Base-by-base conservation (phyloP, 1,284 basidiomycete genomes). In the Xerocomus amazonicus region DNA sequence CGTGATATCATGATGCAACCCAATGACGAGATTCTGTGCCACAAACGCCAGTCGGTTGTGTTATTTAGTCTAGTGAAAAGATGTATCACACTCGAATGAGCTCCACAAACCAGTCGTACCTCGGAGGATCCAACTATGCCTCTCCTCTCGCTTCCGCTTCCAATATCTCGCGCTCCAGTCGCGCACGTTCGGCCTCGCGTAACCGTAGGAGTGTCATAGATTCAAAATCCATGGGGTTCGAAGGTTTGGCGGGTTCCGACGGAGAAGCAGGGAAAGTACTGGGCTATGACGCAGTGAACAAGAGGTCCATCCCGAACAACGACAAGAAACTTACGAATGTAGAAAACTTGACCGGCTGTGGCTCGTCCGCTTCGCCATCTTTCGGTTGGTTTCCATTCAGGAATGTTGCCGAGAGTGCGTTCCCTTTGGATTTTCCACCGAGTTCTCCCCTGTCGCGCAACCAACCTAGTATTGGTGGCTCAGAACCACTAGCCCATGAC, bases 201-300 rank as follows among this genome's bases (percentile, higher is more conserved):
- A 93, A 77, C 6, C 87, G 79, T 74, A 93, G 80, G 36, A 94
- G 73, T 2, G 90, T 92, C 47, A 91, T 67, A 13, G 86, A 84
- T 68, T 93, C 91, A 50, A 84, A 92, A 59, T 92, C 87, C 47
- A 70, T 39, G 9, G 66, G 58, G 7, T 60, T 61, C 5, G 56
- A 48, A 1, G 68, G 42, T 39, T 62, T 52, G n/a, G 56, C 52
- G 16, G 64, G 57, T 19, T 70, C 56, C 8, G 61, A 53, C 0
- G 66, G 33, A 43, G 59, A 38, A 8, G 45, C 4, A 34, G 54
- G 56, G 23, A 65, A 61, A 13, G 53, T 55, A 48, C 55, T 31
- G 52, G 54, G 52, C 56, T 61, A 37, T 68, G 51, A 27, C 51
- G 33, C 9, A 49, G 40, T 33, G 9, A 53, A 48, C 35, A 39